Conservation (phyloP, 2,329 filamentous ascomycete genomes). For the Cryphonectria radicalis region DNA sequence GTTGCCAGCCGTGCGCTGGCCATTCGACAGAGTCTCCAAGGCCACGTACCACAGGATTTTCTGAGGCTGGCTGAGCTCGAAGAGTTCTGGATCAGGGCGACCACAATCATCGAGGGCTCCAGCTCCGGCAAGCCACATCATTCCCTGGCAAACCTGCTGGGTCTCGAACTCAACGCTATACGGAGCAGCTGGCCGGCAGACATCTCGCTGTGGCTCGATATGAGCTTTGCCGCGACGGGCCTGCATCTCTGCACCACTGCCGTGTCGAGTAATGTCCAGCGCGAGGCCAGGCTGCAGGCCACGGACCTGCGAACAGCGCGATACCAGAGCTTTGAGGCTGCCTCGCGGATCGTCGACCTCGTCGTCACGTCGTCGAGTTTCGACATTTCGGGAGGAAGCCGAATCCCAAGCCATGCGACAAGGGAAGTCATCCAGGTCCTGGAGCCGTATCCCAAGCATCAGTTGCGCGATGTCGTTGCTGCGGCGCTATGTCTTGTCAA, state of each 20-base stretch:
- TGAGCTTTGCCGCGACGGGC: not conserved
- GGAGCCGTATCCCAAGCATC: not conserved
- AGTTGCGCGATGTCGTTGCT: not conserved
- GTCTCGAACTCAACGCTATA: not conserved
- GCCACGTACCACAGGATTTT: not conserved
- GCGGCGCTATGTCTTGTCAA: not conserved
- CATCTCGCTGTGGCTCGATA: not conserved
- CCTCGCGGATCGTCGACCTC: not conserved
- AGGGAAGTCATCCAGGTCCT: not conserved
- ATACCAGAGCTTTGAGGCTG: slow-evolving; percentile 4
- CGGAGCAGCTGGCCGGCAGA: not conserved
- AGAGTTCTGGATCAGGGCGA: slow-evolving; percentile 4
- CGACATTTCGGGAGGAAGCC: not conserved
- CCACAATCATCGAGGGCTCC: not conserved
- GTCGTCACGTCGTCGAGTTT: not conserved
- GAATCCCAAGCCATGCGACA: not conserved
- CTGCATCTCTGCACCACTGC: not conserved
- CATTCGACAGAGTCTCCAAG: not conserved
- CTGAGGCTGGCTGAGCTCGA: not conserved
- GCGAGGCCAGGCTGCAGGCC: not conserved
- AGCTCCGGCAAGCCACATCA: slow-evolving; percentile 3
- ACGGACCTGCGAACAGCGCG: not conserved
- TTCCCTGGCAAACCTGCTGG: not conserved
- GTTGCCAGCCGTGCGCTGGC: not conserved
- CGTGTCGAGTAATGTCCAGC: not conserved